These are phyloP conservation scores for Phytophthora lateralis DNA, from an alignment of 352 stramenopile genomes.

Conservation along the genomic window DNA sequence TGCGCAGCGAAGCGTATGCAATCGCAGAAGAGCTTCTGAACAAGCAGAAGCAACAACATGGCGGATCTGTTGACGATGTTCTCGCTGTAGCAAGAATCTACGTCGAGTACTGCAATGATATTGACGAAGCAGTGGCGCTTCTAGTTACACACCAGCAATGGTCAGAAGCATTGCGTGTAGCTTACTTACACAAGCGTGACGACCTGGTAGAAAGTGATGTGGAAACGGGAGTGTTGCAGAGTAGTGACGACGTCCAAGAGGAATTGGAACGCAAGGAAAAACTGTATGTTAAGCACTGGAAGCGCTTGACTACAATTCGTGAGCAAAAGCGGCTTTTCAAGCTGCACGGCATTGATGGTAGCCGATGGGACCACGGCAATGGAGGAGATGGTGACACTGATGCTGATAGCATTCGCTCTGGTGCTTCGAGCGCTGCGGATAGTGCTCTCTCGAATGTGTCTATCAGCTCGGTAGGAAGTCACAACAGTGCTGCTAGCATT, in stretches of 20 bases:
- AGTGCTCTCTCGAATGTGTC: constrained; percentile 70
- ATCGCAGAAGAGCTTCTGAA: constrained; percentile 60
- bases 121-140: constrained; percentile 74
- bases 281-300: constrained; percentile 62
- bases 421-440: constrained; percentile 53
- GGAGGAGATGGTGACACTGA: constrained; percentile 34
- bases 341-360: constrained; percentile 77
- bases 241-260: constrained; percentile 47
- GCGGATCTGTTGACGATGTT: constrained; percentile 33
- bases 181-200: constrained; percentile 53
- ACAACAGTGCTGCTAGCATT: constrained; percentile 72
- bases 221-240: constrained; percentile 56
- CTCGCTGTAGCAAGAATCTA: constrained; percentile 59
- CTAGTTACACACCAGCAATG: constrained; percentile 68
- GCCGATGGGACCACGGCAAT: constrained; percentile 43
- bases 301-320: constrained; percentile 62
- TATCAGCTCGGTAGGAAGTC: constrained; percentile 75
- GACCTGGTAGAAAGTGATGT: constrained; percentile 82
- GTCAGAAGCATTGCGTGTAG: constrained; percentile 60
- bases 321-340: constrained; percentile 83
- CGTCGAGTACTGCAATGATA: constrained; percentile 73
- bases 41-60: constrained; percentile 32
- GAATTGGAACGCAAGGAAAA: constrained; percentile 52
- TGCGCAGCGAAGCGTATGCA: constrained; percentile 52
- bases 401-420: constrained; percentile 47